Evolutionary conservation across 106 monocot species (phyloP).

Genomic region (Amphibolis antarctica): DNA sequence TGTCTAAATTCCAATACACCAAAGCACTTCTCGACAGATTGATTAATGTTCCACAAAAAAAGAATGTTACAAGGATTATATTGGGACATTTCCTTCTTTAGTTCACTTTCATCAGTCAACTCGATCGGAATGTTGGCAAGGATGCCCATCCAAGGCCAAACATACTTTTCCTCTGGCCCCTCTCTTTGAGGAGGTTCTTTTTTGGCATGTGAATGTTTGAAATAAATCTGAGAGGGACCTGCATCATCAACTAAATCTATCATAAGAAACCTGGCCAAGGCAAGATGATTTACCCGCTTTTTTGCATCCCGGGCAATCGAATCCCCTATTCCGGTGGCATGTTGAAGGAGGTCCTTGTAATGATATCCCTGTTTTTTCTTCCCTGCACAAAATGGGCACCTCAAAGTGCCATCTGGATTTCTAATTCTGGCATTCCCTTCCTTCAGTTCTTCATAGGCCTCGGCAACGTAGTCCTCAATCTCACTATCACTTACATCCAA

Average conservation of each 20-base stretch:
- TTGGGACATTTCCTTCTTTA: slow-evolving; percentile 11
- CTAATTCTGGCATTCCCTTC: slow-evolving; percentile 14
- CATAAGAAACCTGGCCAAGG: slow-evolving; percentile 35
- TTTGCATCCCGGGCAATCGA: slow-evolving; percentile 22
- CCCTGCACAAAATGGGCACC: slow-evolving; percentile 46
- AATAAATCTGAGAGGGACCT: neutral
- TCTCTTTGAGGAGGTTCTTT: slow-evolving; percentile 1
- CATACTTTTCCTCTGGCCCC: slow-evolving; percentile 29
- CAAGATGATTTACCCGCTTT: slow-evolving; percentile 29
- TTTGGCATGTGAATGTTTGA: neutral
- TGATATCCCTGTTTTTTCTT: slow-evolving; percentile 59
- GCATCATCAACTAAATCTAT: slow-evolving; percentile 12
- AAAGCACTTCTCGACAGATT: neutral
- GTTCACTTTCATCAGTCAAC: neutral
- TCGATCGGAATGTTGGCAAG: slow-evolving; percentile 23
- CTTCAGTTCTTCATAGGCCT: slow-evolving; percentile 22
- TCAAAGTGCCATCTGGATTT: slow-evolving; percentile 35
- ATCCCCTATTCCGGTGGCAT: slow-evolving; percentile 36
- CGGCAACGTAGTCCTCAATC: slow-evolving; percentile 30
- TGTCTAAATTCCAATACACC: slow-evolving; percentile 35
- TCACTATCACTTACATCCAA: slow-evolving; percentile 46
- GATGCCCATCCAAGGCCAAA: slow-evolving; percentile 62
- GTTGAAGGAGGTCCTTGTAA: slow-evolving; percentile 46
- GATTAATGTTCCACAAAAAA: slow-evolving; percentile 7
- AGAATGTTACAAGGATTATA: slow-evolving; percentile 29